Evolutionary conservation across 2,329 filamentous ascomycete species (phyloP), one percentile per base, ranked within the genome.

Genomic region (Sarocladium kiliense): DNA sequence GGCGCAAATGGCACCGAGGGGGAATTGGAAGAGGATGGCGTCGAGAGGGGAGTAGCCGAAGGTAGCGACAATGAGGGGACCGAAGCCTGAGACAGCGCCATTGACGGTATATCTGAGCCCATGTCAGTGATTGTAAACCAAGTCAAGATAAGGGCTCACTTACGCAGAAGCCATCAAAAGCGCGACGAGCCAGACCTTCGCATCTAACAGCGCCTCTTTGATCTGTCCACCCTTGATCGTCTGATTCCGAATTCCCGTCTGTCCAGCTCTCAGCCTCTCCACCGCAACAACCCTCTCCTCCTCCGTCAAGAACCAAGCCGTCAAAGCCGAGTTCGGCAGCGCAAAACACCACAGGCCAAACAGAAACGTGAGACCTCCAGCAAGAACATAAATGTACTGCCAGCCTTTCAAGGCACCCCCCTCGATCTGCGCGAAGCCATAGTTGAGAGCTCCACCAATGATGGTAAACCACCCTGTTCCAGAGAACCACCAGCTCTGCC

Each of bases 21-120:
- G 81, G 54, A 84, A 84, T 53, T 84, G 81, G 61, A 79, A 79
- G 0, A 84, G 72, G 54, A 85, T 81, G 0, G 77, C 73, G n/a
- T 78, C 72, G 10, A 79, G 67, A 1, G 76, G 71, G 9, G 72
- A 67, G 58, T 73, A 81, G 47, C 78, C 78, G 60, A 81, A 81
- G 0, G 77, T 81, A 1, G 71, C 74, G 3, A 82, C 78, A 49
- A 81, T 81, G 3, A 82, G 61, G 1, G 78, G 78, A 0, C 79
- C 79, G 60, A 81, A 81, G 1, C 78, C 78, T 37, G 72, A 74
- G n/a, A 82, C 75, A 12, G 77, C 78, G 16, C 79, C 79, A 57
- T 81, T 81, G 57, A 81, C 74, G 0, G 77, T 79, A 59, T 80
- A 78, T 2, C 70, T 73, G 37, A 19, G 3, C 7, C 16, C 18